phyloP scores from a whole-genome alignment of 2,329 filamentous ascomycete genomes.

The Raffaelea deltoideospora region DNA sequence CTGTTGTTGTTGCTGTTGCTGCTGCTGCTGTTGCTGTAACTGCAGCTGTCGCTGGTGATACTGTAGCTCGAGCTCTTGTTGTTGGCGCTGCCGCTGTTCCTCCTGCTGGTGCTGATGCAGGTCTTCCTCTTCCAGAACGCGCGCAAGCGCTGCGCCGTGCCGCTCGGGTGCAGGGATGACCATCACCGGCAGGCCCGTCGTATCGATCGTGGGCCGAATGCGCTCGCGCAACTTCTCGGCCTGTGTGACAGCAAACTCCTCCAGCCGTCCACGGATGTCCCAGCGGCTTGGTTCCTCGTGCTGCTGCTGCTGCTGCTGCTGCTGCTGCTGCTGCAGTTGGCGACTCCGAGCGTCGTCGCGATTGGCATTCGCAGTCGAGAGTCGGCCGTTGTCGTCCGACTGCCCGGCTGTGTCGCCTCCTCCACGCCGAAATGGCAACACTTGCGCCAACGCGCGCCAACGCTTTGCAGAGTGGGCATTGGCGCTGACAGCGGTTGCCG shows the following conservation, averaged over 20 bases:
- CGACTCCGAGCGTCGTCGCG: not conserved
- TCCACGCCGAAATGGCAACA: constrained; percentile 14
- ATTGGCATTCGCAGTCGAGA: not conserved
- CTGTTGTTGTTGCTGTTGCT: not conserved
- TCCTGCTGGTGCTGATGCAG: constrained; percentile 3
- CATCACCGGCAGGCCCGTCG: constrained; percentile 39
- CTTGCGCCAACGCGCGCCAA: constrained; percentile 18
- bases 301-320: no score
- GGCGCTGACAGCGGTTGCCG: not conserved
- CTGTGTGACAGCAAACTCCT: constrained; percentile 45
- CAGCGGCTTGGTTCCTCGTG: constrained; percentile 22
- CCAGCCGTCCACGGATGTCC: constrained; percentile 41
- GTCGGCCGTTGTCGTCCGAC: not conserved
- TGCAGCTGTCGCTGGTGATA: not conserved
- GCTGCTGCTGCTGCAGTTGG: no score
- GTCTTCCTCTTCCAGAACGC: constrained; percentile 40
- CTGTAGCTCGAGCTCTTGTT: not conserved
- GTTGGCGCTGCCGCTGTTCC: not conserved
- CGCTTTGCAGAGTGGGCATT: constrained; percentile 3
- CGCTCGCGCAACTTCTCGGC: constrained; percentile 44
- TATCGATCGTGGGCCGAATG: constrained; percentile 36
- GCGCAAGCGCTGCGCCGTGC: constrained; percentile 39
- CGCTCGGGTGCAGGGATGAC: constrained; percentile 47
- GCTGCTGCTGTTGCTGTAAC: not conserved
- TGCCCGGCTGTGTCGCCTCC: not conserved